phyloP scores from a whole-genome alignment of 1,139 yeast genomes.

The Candida frijolesensis region DNA sequence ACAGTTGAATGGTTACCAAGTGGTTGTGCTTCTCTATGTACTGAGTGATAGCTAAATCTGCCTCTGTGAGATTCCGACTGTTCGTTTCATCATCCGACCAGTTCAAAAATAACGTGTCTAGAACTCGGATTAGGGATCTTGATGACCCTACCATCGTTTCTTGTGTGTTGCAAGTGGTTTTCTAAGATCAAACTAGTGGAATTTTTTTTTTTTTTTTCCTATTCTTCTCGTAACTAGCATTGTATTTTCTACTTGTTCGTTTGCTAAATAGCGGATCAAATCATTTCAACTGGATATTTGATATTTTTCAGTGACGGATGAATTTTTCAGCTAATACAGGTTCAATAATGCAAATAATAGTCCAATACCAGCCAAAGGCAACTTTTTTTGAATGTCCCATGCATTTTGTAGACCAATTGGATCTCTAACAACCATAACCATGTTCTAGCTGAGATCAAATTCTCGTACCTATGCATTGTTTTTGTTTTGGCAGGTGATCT shows the following conservation, averaged over 20 bases:
- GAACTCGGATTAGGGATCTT: slow-evolving; percentile 33
- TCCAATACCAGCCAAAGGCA: too few species aligned
- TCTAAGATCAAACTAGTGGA: background rate
- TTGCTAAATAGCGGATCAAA: background rate
- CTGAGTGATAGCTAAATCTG: slow-evolving; percentile 21
- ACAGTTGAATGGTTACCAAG: slow-evolving; percentile 33
- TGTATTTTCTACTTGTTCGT: background rate
- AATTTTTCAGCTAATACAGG: too few species aligned
- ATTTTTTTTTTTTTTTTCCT: background rate
- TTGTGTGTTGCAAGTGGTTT: background rate
- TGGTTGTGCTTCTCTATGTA: slow-evolving; percentile 45
- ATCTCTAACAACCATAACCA: too few species aligned
- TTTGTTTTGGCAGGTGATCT: too few species aligned
- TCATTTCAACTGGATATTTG: too few species aligned
- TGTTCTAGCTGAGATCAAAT: too few species aligned
- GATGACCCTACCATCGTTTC: slow-evolving; percentile 36
- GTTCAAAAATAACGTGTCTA: slow-evolving; percentile 29
- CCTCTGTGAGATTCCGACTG: slow-evolving; percentile 17
- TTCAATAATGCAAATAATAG: too few species aligned
- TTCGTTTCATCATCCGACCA: slow-evolving; percentile 25
- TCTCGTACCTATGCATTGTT: too few species aligned
- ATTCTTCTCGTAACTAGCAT: background rate
- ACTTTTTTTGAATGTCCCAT: too few species aligned
- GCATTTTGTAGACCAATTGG: too few species aligned
- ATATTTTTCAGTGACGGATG: background rate